Base-by-base conservation (phyloP, 192 early-diverging fungal species). In the Rhizoclosmatium globosum region DNA sequence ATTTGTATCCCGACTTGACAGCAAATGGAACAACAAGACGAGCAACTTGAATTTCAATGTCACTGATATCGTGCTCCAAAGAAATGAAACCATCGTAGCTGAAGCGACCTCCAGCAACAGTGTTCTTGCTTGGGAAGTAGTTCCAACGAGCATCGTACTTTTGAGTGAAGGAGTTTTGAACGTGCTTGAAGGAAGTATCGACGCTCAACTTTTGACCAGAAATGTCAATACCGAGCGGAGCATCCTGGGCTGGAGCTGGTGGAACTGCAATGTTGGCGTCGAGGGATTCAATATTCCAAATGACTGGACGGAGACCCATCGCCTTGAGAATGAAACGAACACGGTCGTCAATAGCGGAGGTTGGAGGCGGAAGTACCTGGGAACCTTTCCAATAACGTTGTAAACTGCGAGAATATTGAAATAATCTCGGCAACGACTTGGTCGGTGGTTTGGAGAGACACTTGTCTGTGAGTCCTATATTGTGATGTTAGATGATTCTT, bases 291-390 rank as follows among this genome's bases (percentile, higher is more conserved):
- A 81, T 69, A 17, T 42, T 82, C 87, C 87, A 88, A 42, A 88
- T 67, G 61, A 80, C 77, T 31, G 78, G 81, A 59, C 85, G 82
- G 13, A 79, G 88, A 41, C 90, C 90, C 64, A 92, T 77, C 47
- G 89, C 87, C 46, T 78, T 70, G 3, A 87, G 84, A 69, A 92
- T 89, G 70, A 73, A 71, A 41, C 91, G 84, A 42, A 91, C 85
- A 64, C 90, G 85, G 59, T 91, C 87, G 60, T 91, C 90, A 61
- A 89, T 81, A 82, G 72, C 72, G 21, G 59, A 60, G 61, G 47
- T 43, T 68, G 91, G 90, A 38, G 92, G 81, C 92, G 85, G 81
- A 89, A 89, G 76, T 85, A 89, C 66, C 82, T 84, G 23, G 92
- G 90, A 19, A 84, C 75, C n/a, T 77, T 77, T 38, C 75, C 75